Conservation (phyloP, 805 yeast species). For the Wickerhamomyces bisporus region DNA sequence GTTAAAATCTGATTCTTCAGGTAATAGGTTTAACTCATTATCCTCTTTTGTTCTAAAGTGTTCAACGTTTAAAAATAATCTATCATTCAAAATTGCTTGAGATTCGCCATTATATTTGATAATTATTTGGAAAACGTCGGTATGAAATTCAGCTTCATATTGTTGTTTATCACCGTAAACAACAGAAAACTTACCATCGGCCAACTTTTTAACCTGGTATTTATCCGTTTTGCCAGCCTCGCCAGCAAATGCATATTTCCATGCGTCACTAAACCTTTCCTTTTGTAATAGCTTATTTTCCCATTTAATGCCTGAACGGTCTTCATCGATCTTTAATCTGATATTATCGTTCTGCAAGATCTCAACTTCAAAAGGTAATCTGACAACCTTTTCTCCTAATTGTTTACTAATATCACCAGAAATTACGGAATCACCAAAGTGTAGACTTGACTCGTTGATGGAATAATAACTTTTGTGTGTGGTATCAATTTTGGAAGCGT, state of each 20-base stretch:
- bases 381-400: slow-evolving; percentile 33
- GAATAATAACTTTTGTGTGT: slow-evolving; percentile 35
- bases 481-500: slow-evolving; percentile 33
- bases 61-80: slow-evolving; percentile 72
- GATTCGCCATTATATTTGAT: slow-evolving; percentile 40
- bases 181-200: slow-evolving; percentile 15
- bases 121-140: slow-evolving; percentile 45
- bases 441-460: slow-evolving; percentile 32
- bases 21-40: slow-evolving; percentile 37
- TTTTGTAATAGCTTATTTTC: slow-evolving; percentile 28
- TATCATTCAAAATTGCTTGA: slow-evolving; percentile 61
- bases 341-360: slow-evolving; percentile 52
- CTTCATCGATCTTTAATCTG: slow-evolving; percentile 66
- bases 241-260: slow-evolving; percentile 49
- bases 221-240: slow-evolving; percentile 18
- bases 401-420: slow-evolving; percentile 44
- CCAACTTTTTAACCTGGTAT: slow-evolving; percentile 17
- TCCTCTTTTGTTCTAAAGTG: slow-evolving; percentile 55
- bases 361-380: slow-evolving; percentile 53
- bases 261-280: slow-evolving; percentile 57
- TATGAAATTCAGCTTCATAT: slow-evolving; percentile 38
- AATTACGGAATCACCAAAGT: slow-evolving; percentile 30
- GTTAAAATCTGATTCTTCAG: slow-evolving; percentile 60
- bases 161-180: slow-evolving; percentile 35
- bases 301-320: slow-evolving; percentile 26